Evolutionary conservation across 202 grass and related monocot species (phyloP).

Genomic region (Brachypodium distachyon): DNA sequence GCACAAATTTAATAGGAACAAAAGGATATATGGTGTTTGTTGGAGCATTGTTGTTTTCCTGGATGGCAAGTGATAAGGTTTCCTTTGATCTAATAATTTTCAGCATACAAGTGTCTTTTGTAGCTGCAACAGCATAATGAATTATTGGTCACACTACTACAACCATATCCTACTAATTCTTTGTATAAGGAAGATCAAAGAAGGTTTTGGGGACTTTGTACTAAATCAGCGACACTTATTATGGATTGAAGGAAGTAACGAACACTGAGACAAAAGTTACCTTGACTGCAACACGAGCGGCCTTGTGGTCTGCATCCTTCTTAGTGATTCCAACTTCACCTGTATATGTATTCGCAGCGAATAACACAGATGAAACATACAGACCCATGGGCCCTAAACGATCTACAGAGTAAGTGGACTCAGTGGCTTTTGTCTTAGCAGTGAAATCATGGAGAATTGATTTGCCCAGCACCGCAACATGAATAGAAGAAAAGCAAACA

Average conservation of each 20-base stretch:
- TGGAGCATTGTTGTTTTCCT: too few species aligned
- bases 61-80: neutral
- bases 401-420: conserved; percentile 19
- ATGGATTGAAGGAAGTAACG: too few species aligned
- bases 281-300: conserved; percentile 24
- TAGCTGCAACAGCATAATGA: conserved; percentile 7
- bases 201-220: too few species aligned
- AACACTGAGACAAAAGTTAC: conserved; percentile 11
- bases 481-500: neutral
- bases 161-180: neutral
- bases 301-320: conserved; percentile 40
- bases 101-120: neutral
- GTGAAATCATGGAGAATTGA: conserved; percentile 46
- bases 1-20: conserved; percentile 12
- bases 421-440: conserved; percentile 7
- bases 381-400: neutral
- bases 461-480: conserved; percentile 35
- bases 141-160: neutral
- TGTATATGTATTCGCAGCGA: conserved; percentile 22
- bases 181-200: neutral
- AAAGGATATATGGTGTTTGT: neutral
- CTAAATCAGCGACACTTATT: too few species aligned
- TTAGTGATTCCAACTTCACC: conserved; percentile 35
- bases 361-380: conserved; percentile 26
- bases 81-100: conserved; percentile 28